Evolutionary conservation across 2,329 filamentous ascomycete genomes (phyloP), one percentile per base, ranked within the genome.

Genomic region (Penicillium sp.): DNA sequence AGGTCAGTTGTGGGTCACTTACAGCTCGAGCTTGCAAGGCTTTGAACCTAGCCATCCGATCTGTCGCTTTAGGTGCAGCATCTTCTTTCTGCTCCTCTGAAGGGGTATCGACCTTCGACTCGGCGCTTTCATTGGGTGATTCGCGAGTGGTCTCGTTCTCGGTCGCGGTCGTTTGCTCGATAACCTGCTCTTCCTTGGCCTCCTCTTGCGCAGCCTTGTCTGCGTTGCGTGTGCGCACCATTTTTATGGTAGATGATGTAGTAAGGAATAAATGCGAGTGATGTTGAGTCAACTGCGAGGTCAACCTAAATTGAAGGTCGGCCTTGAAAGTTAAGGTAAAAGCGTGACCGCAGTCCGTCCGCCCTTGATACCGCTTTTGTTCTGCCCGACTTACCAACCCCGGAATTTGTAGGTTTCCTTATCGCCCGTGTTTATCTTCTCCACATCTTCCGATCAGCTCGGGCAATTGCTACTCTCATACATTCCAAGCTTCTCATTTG

Each of bases 11-110:
- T 4, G 21, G 21, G 42, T 31, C n/a, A 70, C 76, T 67, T 70
- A 80, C 78, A 47, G 89, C 88, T 66, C 91, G 88, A 24, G 89
- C 89, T 75, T 95, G 87, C 14, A 97, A 85, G 3, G 90, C 89
- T 71, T 92, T 92, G 80, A 97, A 97, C 61, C 90, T 87, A 47
- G 90, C 90, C 74, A 86, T 79, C 52, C 91, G 86, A 52, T 92
- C 88, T 63, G 85, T 66, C 18, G 71, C 70, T 52, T 67, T 74
- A 5, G 66, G 61, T 18, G 67, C 60, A 47, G 65, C 63, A 36
- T 66, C 65, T 51, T 66, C 60, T 16, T 62, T 66, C 44, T 58
- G 60, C n/a, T 51, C 13, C 10, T 53, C 45, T 49, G 29, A 7
- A 29, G 22, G 45, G 3, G 44, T 55, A 16, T 57, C 49, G 14